A percentile compares a stretch with the other conserved stretches of the same genome.
phyloP scores from a whole-genome alignment of 1,284 basidiomycete species.

The Cryptococcus sp. region DNA sequence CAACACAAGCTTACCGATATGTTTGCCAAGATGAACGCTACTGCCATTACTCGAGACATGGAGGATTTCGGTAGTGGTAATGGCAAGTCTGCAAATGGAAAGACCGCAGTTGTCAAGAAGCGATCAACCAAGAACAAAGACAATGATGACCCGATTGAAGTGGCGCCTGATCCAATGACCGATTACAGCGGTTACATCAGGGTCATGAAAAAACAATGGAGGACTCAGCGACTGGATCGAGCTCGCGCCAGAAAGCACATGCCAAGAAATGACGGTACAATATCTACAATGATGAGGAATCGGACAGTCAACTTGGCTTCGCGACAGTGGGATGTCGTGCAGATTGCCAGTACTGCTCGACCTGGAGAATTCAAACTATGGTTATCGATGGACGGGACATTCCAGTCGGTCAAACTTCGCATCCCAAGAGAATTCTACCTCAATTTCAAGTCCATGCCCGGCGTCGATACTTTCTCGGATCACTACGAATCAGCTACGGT shows the following conservation, averaged over 20 bases:
- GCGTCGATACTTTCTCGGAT: conserved; percentile 61
- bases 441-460: conserved; percentile 69
- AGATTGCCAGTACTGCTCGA: conserved; percentile 71
- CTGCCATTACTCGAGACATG: conserved; percentile 51
- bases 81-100: conserved; percentile 46
- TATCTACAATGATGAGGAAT: conserved; percentile 77
- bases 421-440: conserved; percentile 91
- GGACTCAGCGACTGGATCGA: conserved; percentile 55
- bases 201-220: conserved; percentile 78
- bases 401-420: conserved; percentile 74
- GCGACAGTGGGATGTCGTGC: conserved; percentile 87
- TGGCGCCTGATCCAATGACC: conserved; percentile 56
- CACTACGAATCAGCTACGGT: conserved; percentile 72
- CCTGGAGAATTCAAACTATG: conserved; percentile 86
- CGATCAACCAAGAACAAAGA: conserved; percentile 43
- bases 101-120: conserved; percentile 57
- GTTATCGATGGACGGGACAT: conserved; percentile 76
- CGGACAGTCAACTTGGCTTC: conserved; percentile 61
- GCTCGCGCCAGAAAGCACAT: conserved; percentile 39
- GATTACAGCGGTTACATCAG: conserved; percentile 78
- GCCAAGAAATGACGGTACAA: conserved; percentile 48
- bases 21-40: conserved; percentile 60
- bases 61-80: conserved; percentile 54
- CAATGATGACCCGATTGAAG: conserved; percentile 52
- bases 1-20: conserved; percentile 97